Evolutionary conservation across 108 stramenopile genomes (phyloP), one percentile per base, ranked within the genome.

Genomic region (Mayamaea pseudoterrestris): DNA sequence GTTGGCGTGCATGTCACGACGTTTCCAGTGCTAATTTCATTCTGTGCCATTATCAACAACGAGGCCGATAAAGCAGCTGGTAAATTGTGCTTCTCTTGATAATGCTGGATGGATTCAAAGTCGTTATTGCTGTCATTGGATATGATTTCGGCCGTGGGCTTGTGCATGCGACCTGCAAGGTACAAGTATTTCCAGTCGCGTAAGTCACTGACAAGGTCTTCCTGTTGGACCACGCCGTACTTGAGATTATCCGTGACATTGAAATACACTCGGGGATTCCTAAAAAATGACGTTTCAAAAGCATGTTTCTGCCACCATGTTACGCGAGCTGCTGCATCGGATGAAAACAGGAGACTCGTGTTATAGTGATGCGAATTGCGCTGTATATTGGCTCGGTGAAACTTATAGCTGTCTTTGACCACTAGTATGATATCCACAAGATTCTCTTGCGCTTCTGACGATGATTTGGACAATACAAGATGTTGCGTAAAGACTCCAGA

Each of bases 381-480:
- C 26, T 43, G 2, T 31, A 80, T 34, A 52, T 83, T 90, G 16
- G 47, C 55, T 52, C 53, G 21, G 49, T 90, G 88, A 65, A 78
- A 90, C 21, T 39, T 11, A 35, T 54, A 21, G 14, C 74, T 56
- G 32, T 85, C 67, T 4, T 68, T 36, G 0, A 84, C 74, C 3
- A 77, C 64, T 7, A 90, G 36, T 47, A 90, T 82, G 12, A 90
- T 30, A 54, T 90, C 88, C 22, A 90, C 37, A 79, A 90, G 80
- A 12, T 71, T 67, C 1, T 39, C 40, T 9, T 47, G 34, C n/a
- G 40, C 32, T 7, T 9, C 32, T 17, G 53, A 39, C 1, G 48
- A 8, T n/a, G 30, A 34, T n/a, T 9, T 55, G 37, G n/a, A n/a
- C n/a, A n/a, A n/a, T n/a, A 16, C 32, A 20, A 44, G 30, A 29